Percentiles rank a stretch among this genome's conserved stretches.
These are phyloP conservation scores for Arthroderma uncinatum DNA, from an alignment of 2,329 filamentous ascomycete genomes.

Conservation along the genomic window DNA sequence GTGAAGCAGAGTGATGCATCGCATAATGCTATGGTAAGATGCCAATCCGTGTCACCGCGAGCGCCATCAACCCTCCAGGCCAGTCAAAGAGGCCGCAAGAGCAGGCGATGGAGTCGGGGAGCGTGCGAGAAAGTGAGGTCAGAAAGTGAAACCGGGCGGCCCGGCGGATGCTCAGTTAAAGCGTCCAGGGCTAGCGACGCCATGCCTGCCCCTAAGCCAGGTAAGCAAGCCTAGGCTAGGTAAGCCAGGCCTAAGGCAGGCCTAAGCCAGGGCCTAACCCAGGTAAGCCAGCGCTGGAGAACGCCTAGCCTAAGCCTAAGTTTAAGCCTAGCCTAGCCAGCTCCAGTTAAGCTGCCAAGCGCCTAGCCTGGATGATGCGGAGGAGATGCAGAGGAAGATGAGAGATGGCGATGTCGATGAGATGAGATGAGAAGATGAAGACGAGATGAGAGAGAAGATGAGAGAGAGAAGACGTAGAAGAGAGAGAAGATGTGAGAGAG, in stretches of 20 bases:
- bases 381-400: background rate
- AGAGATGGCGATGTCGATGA: background rate
- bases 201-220: too few species aligned
- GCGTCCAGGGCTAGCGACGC: background rate
- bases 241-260: background rate
- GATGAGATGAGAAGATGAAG: background rate
- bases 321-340: too few species aligned
- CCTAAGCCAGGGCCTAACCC: background rate
- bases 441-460: background rate
- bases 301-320: too few species aligned
- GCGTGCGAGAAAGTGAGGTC: background rate
- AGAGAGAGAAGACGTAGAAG: conserved; percentile 8
- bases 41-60: too few species aligned
- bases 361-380: background rate
- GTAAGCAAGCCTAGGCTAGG: background rate
- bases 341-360: too few species aligned
- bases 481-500: conserved; percentile 12
- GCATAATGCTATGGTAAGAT: background rate
- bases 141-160: background rate
- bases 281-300: too few species aligned
- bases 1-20: background rate
- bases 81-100: too few species aligned
- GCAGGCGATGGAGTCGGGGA: too few species aligned
- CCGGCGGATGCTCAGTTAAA: too few species aligned
- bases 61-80: too few species aligned